Conservation (phyloP, 441 rosid genomes). For the Pelargonium fulgidum region DNA sequence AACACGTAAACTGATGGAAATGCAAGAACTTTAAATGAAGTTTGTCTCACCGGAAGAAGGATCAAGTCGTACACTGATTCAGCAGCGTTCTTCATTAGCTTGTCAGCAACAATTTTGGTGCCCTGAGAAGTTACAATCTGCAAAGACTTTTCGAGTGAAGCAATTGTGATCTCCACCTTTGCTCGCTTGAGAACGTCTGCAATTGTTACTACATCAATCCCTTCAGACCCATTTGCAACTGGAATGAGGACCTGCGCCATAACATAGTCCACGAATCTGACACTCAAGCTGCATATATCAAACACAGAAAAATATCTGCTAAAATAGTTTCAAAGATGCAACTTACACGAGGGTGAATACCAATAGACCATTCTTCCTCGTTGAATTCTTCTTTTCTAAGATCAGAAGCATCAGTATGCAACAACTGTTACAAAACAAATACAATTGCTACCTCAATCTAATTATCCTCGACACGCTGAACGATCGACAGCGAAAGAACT, state of each 20-base stretch:
- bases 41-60: slow-evolving; percentile 71
- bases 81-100: slow-evolving; percentile 54
- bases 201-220: slow-evolving; percentile 60
- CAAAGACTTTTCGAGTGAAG: slow-evolving; percentile 63
- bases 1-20: neutral
- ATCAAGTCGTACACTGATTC: slow-evolving; percentile 58
- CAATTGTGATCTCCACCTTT: slow-evolving; percentile 68
- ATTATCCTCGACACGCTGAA: neutral
- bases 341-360: slow-evolving; percentile 64
- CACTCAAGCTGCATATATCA: neutral
- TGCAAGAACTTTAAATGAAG: slow-evolving; percentile 1
- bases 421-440: slow-evolving; percentile 35
- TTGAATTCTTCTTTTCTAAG: slow-evolving; percentile 60
- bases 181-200: slow-evolving; percentile 77
- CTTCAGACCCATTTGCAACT: slow-evolving; percentile 82
- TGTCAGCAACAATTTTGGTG: slow-evolving; percentile 70
- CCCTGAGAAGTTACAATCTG: slow-evolving; percentile 71
- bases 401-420: slow-evolving; percentile 37
- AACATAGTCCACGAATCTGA: neutral
- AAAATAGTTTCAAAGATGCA: slow-evolving; percentile 6
- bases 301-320: neutral
- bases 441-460: slow-evolving; percentile 19
- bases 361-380: slow-evolving; percentile 64
- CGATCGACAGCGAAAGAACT: neutral
- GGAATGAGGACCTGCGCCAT: slow-evolving; percentile 71